These are phyloP conservation scores for Dipodascus albidus DNA, from an alignment of 805 yeast genomes.

Conservation along the genomic window DNA sequence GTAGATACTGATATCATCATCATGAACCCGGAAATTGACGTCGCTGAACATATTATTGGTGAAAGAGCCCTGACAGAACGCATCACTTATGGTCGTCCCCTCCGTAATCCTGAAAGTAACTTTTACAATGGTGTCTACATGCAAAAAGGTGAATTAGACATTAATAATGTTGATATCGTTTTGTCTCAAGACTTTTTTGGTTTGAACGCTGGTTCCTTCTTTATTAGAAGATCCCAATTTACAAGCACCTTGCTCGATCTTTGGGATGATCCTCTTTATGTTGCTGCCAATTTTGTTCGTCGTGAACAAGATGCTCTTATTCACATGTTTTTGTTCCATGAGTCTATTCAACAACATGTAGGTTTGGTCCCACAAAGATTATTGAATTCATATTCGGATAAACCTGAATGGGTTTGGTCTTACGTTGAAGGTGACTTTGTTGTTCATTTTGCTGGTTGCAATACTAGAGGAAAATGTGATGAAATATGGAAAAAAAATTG, in stretches of 20 bases:
- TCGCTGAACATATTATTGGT: conserved; percentile 20
- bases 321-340: conserved; percentile 12
- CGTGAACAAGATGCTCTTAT: conserved; percentile 20
- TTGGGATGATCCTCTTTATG: conserved; percentile 20
- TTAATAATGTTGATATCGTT: conserved; percentile 17
- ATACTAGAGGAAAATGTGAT: conserved; percentile 3
- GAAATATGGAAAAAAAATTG: conserved; percentile 1
- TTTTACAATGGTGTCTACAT: conserved; percentile 2
- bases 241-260: conserved; percentile 19
- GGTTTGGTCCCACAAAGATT: conserved; percentile 23
- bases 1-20: conserved; percentile 26
- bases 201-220: conserved; percentile 25
- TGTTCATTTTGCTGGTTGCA: conserved; percentile 22
- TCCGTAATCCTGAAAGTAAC: conserved; percentile 10
- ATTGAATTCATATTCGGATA: conserved; percentile 20
- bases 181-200: conserved; percentile 21
- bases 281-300: conserved; percentile 10
- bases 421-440: conserved; percentile 20
- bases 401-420: conserved; percentile 6
- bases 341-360: conserved; percentile 13
- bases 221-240: conserved; percentile 17
- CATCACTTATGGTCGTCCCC: conserved; percentile 16
- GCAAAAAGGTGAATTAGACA: conserved; percentile 10
- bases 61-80: conserved; percentile 18
- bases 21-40: conserved; percentile 21